These are phyloP conservation scores for Ceratonia siliqua DNA, from an alignment of 306 rosid species.

Conservation along the genomic window DNA sequence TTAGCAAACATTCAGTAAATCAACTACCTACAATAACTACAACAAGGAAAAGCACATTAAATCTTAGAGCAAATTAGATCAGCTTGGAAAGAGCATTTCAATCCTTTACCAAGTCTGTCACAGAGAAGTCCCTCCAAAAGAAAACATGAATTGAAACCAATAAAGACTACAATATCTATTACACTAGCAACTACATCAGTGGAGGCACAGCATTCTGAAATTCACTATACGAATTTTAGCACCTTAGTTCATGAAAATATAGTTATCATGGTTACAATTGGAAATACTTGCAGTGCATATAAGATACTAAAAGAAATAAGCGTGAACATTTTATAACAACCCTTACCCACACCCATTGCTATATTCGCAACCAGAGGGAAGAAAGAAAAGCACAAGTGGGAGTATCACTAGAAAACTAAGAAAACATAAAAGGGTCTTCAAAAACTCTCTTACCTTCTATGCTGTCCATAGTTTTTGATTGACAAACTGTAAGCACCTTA, in stretches of 20 bases:
- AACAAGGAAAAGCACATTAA: slow-evolving; percentile 9
- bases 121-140: slow-evolving; percentile 16
- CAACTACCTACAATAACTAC: background rate
- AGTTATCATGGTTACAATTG: background rate
- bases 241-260: background rate
- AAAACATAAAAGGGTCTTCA: background rate
- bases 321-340: background rate
- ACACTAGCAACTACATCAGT: background rate
- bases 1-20: slow-evolving; percentile 12
- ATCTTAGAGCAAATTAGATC: background rate
- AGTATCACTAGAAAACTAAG: background rate
- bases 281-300: background rate
- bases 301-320: background rate
- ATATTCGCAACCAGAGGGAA: background rate
- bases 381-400: background rate
- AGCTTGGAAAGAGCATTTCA: background rate
- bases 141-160: background rate
- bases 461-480: slow-evolving; percentile 52
- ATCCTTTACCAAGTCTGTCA: background rate
- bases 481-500: slow-evolving; percentile 84
- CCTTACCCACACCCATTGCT: background rate
- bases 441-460: slow-evolving; percentile 56
- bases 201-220: slow-evolving; percentile 17
- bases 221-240: background rate
- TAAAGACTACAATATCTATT: slow-evolving; percentile 1